Evolutionary conservation across 1,139 yeast genomes (phyloP).

Genomic region (Candida mesenterica): DNA sequence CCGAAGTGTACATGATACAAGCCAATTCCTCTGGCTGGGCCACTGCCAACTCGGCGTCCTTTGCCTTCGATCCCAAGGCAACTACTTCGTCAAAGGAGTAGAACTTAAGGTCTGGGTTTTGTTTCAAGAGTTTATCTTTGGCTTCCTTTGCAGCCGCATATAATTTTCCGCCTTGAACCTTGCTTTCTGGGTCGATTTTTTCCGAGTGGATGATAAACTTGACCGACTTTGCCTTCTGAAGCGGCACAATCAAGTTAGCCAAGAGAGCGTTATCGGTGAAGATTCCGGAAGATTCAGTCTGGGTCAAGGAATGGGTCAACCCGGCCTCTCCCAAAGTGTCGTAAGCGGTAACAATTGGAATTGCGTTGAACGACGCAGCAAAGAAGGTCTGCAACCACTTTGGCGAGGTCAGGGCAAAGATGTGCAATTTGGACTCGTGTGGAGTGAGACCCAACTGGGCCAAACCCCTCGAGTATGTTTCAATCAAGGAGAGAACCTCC

Average conservation of each 20-base stretch:
- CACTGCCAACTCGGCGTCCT: constrained; percentile 25
- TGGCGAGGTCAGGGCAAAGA: constrained; percentile 82
- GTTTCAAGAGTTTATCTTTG: constrained; percentile 52
- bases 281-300: constrained; percentile 75
- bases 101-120: constrained; percentile 76
- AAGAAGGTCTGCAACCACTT: constrained; percentile 89
- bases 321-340: constrained; percentile 96
- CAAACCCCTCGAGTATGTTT: constrained; percentile 72
- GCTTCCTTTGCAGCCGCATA: constrained; percentile 59
- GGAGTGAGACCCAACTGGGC: constrained; percentile 72
- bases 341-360: constrained; percentile 93
- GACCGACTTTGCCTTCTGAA: constrained; percentile 60
- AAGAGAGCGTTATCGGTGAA: constrained; percentile 81
- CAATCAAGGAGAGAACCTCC: constrained; percentile 51
- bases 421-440: constrained; percentile 65
- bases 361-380: constrained; percentile 72
- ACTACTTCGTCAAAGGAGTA: constrained; percentile 65
- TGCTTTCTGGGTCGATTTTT: constrained; percentile 57
- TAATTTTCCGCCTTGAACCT: constrained; percentile 59
- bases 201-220: constrained; percentile 74
- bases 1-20: constrained; percentile 98
- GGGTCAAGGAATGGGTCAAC: constrained; percentile 77
- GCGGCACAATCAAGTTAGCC: constrained; percentile 64
- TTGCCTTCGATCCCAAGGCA: constrained; percentile 52
- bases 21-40: constrained; percentile 76